Conservation (phyloP, 2,329 filamentous ascomycete genomes). For the Botrytis hyacinthi region DNA sequence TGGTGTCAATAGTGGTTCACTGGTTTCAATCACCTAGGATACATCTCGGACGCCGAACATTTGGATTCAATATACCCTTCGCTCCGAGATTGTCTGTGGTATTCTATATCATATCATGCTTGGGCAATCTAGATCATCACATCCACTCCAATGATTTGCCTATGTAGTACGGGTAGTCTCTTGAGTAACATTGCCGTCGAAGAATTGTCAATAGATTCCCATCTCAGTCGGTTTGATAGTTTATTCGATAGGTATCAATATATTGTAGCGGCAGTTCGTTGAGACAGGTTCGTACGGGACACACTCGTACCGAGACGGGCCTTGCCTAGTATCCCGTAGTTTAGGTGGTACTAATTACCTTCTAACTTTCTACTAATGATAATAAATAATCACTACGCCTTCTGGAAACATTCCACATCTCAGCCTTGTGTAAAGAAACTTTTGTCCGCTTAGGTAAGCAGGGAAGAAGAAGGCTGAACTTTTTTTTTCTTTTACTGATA, state of each 20-base stretch:
- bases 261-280: not conserved
- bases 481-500: constrained; percentile 9
- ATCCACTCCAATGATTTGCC: not conserved
- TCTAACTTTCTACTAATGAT: not conserved
- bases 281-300: not conserved
- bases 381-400: not conserved
- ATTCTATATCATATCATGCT: not conserved
- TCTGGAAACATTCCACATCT: not conserved
- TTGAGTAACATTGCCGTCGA: not conserved
- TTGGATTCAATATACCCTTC: not conserved
- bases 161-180: not conserved
- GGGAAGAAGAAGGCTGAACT: constrained; percentile 8
- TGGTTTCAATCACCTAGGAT: not conserved
- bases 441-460: not conserved
- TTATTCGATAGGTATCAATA: not conserved
- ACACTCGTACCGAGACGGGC: not conserved
- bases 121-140: not conserved
- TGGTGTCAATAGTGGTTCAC: not conserved
- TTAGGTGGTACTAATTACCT: not conserved
- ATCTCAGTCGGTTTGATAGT: not conserved
- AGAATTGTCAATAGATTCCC: not conserved
- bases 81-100: not conserved
- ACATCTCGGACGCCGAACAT: not conserved
- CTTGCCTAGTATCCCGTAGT: not conserved
- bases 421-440: constrained; percentile 1